These are phyloP conservation scores for Trametes gibbosa DNA, from an alignment of 768 basidiomycete genomes.

Conservation along the genomic window DNA sequence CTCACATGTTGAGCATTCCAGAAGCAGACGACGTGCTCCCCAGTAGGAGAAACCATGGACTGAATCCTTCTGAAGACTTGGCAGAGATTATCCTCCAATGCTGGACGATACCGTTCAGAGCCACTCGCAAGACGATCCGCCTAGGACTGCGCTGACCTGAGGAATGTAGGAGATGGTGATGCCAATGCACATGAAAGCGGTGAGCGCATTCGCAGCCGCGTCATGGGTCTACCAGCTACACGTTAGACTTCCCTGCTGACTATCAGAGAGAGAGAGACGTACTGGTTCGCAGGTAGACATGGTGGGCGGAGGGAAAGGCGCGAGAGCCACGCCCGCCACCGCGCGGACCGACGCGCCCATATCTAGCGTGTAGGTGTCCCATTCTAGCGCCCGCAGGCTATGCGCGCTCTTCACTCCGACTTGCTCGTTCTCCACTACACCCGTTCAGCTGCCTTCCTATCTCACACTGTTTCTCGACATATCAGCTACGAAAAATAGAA, in stretches of 20 bases:
- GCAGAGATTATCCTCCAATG: constrained; percentile 77
- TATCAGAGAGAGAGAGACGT: not conserved
- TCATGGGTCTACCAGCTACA: constrained; percentile 59
- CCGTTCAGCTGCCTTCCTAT: not conserved
- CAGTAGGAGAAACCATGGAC: constrained; percentile 86
- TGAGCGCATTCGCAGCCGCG: constrained; percentile 65
- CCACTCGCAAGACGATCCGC: constrained; percentile 17
- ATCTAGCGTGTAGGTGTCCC: constrained; percentile 3
- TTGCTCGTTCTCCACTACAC: not conserved
- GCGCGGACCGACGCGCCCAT: constrained; percentile 13
- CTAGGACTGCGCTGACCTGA: constrained; percentile 52
- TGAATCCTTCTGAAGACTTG: constrained; percentile 84
- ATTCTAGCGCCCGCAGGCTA: not conserved
- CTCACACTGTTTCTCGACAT: too few relatives aligned
- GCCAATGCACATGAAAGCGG: constrained; percentile 63
- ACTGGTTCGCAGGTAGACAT: constrained; percentile 15
- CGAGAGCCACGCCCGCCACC: constrained; percentile 10
- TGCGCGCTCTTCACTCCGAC: not conserved
- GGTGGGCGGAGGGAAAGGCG: constrained; percentile 9
- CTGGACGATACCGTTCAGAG: constrained; percentile 33
- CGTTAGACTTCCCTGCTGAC: not conserved
- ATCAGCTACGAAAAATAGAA: not conserved
- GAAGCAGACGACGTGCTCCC: constrained; percentile 84
- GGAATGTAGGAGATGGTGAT: constrained; percentile 82
- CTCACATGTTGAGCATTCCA: constrained; percentile 81